Evolutionary conservation across 2,329 filamentous ascomycete genomes (phyloP), one percentile per base, ranked within the genome.

Genomic region (Helicocarpus griseus): DNA sequence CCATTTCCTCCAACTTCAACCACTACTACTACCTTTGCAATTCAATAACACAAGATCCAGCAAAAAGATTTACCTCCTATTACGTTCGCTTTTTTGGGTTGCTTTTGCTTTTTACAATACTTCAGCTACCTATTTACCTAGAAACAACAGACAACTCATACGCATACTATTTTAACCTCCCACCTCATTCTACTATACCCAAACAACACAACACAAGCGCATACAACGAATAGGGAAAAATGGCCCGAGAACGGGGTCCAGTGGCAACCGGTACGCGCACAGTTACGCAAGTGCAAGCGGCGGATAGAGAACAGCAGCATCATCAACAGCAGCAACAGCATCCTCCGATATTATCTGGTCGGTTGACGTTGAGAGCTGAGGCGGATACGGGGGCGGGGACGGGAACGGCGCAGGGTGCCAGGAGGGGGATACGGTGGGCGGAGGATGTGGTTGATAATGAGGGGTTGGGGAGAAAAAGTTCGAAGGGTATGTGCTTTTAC

Each of bases 401-500:
- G 47, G 50, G 28, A 21, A 38, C 19, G 8, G 47, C 13, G 4
- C 14, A 19, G 29, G 28, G 29, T 24, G 6, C 11, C 22, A 47
- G 46, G 17, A 51, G 56, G 31, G 82, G 81, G 46, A 93, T 98
- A 51, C 84, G 87, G 68, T 98, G 93, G 93, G 89, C 89, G 5
- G 87, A 93, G 63, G 86, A 88, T 63, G 90, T 96, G 5, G 77
- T 98, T 2, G 90, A 98, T 70, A 98, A 98, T 64, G 93, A 98
- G 70, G 89, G 89, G 3, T 78, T 97, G 68, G 89, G 89, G 6
- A 87, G 87, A 70, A 98, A 97, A 73, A 91, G 82, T 57, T 95
- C 88, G 17, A 98, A 98, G 81, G 87, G 89, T 91, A 68, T 31
- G 69, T 61, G n/a, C n/a, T n/a, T n/a, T n/a, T n/a, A n/a, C n/a